Percentiles rank a stretch among this genome's conserved stretches.
Evolutionary conservation across 768 basidiomycete species (phyloP).

Genomic region (Myochromella boudieri): DNA sequence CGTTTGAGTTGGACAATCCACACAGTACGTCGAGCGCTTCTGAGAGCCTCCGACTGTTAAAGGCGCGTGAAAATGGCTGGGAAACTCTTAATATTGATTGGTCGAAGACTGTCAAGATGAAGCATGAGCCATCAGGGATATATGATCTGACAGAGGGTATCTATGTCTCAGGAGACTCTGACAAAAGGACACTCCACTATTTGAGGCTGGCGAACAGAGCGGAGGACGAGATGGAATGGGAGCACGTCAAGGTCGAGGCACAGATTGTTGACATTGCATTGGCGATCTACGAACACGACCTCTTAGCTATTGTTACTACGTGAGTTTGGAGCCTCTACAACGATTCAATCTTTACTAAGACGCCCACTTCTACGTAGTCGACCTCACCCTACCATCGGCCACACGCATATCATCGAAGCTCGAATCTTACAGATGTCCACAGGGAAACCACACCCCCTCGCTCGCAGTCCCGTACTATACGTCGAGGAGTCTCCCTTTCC

Average conservation of each 20-base stretch:
- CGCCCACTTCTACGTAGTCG: too few relatives aligned
- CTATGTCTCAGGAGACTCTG: slow-evolving; percentile 34
- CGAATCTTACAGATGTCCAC: slow-evolving; percentile 7
- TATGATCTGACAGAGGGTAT: slow-evolving; percentile 42
- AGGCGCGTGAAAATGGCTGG: slow-evolving; percentile 31
- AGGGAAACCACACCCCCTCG: slow-evolving; percentile 15
- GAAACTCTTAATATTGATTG: slow-evolving; percentile 22
- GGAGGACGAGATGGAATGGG: slow-evolving; percentile 28
- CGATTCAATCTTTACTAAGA: background rate
- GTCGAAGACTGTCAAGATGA: slow-evolving; percentile 22
- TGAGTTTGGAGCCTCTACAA: slow-evolving; percentile 19
- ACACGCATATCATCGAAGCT: slow-evolving; percentile 3
- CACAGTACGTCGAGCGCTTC: background rate
- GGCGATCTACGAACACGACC: slow-evolving; percentile 40
- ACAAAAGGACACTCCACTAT: slow-evolving; percentile 28
- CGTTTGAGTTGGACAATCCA: slow-evolving; percentile 29
- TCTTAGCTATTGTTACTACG: slow-evolving; percentile 42
- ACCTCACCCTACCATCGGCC: background rate
- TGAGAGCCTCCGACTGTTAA: slow-evolving; percentile 26
- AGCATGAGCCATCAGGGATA: slow-evolving; percentile 31
- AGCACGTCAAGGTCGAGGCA: slow-evolving; percentile 22
- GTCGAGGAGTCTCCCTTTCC: slow-evolving; percentile 20
- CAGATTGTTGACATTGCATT: slow-evolving; percentile 42
- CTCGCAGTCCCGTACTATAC: slow-evolving; percentile 21
- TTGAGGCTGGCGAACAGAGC: slow-evolving; percentile 28